Evolutionary conservation across 208 protist species (phyloP).

Genomic region (Leptomonas pyrrhocoris): DNA sequence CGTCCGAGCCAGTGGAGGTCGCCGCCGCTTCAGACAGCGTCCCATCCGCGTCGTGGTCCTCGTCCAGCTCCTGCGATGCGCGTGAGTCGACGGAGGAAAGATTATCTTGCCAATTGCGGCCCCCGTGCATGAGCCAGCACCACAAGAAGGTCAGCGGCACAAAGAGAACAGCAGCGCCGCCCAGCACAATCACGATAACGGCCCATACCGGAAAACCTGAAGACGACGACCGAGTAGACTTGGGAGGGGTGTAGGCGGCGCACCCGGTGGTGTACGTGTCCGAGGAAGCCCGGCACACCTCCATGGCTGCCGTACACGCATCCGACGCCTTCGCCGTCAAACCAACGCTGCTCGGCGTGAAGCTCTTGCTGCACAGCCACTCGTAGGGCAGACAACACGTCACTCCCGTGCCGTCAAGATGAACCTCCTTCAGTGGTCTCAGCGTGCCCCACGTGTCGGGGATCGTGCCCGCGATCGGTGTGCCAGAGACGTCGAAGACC

Average conservation of each 20-base stretch:
- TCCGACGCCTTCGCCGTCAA: neutral
- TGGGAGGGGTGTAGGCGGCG: neutral
- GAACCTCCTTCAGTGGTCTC: neutral
- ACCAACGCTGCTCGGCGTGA: neutral
- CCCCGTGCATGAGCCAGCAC: neutral
- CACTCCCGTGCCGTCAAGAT: neutral
- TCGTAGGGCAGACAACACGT: conserved; percentile 7
- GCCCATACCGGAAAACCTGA: neutral
- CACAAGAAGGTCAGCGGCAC: neutral
- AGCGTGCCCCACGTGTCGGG: neutral
- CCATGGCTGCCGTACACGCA: neutral
- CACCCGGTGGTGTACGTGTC: neutral
- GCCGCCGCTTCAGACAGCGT: too few species aligned
- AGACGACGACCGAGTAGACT: neutral
- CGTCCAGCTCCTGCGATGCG: neutral
- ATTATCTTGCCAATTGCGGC: too few species aligned
- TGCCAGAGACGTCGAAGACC: neutral
- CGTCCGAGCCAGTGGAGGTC: too few species aligned
- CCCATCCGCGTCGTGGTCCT: neutral
- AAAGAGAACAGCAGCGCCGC: neutral
- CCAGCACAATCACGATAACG: neutral
- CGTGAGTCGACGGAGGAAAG: too few species aligned
- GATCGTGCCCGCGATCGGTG: neutral
- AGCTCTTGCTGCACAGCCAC: neutral
- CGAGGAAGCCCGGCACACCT: neutral